These are phyloP conservation scores for Syzygium grande DNA, from an alignment of 345 rosid species.

Conservation along the genomic window DNA sequence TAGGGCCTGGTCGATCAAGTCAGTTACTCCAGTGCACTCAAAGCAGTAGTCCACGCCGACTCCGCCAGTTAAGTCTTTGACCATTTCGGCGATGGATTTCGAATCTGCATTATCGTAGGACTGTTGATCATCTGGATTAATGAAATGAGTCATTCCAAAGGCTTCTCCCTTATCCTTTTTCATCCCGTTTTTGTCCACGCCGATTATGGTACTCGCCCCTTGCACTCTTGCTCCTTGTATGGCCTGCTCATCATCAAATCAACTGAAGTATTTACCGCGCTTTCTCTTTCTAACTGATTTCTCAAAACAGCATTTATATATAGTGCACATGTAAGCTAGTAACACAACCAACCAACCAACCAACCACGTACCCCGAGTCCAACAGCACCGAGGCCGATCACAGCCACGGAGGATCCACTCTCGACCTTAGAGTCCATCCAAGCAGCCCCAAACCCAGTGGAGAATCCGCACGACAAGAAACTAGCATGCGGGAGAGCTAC, in stretches of 20 bases:
- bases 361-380: conserved; percentile 45
- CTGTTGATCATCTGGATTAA: conserved; percentile 39
- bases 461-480: conserved; percentile 59
- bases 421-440: conserved; percentile 55
- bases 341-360: neutral
- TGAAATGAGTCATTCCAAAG: conserved; percentile 55
- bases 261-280: neutral
- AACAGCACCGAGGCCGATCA: conserved; percentile 71
- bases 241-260: conserved; percentile 19
- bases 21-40: conserved; percentile 43
- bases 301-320: neutral
- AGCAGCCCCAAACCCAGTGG: conserved; percentile 71
- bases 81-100: conserved; percentile 23
- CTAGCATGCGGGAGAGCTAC: conserved; percentile 33
- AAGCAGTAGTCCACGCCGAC: conserved; percentile 55
- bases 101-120: neutral
- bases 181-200: conserved; percentile 41
- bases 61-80: conserved; percentile 36
- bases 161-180: conserved; percentile 23
- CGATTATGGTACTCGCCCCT: conserved; percentile 55
- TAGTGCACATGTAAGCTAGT: neutral
- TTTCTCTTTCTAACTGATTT: neutral
- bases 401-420: conserved; percentile 46
- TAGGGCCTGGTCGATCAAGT: conserved; percentile 38
- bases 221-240: conserved; percentile 46